Conservation (phyloP, 352 stramenopile species). For the Pythium grandisporangium region DNA sequence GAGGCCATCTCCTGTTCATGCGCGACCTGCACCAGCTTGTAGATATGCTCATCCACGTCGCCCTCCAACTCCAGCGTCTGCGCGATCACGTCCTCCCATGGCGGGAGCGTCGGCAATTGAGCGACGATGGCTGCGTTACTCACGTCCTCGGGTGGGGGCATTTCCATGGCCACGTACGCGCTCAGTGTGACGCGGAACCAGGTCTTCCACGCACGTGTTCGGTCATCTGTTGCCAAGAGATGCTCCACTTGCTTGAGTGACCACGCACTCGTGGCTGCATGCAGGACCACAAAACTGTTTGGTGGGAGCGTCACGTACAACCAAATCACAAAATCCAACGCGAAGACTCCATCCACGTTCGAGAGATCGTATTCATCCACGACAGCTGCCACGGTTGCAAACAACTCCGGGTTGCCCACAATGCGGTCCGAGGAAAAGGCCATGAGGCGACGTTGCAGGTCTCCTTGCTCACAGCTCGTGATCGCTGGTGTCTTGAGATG, state of each 20-base stretch:
- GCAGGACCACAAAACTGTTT: conserved; percentile 27
- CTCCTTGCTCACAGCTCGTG: background rate
- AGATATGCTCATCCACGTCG: conserved; percentile 47
- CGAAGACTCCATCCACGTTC: conserved; percentile 12
- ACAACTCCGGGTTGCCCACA: conserved; percentile 8
- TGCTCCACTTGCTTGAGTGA: conserved; percentile 25
- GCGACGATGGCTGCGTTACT: conserved; percentile 8
- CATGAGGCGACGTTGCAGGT: conserved; percentile 14
- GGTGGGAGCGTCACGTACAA: conserved; percentile 16
- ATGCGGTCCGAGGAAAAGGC: conserved; percentile 12
- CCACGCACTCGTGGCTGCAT: conserved; percentile 23
- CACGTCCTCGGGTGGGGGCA: conserved; percentile 11
- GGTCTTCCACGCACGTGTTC: conserved; percentile 18
- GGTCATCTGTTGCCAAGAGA: conserved; percentile 11
- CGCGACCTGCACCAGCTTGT: conserved; percentile 57
- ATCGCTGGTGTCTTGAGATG: conserved; percentile 4
- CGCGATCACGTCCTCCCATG: conserved; percentile 31
- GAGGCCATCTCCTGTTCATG: conserved; percentile 2
- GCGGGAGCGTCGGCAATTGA: conserved; percentile 14
- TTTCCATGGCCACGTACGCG: conserved; percentile 16
- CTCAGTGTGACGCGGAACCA: conserved; percentile 21
- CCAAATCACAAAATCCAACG: conserved; percentile 21
- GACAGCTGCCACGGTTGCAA: conserved; percentile 3
- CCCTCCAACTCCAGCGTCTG: conserved; percentile 18
- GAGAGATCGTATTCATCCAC: conserved; percentile 16